Evolutionary conservation across 2,329 filamentous ascomycete species (phyloP).

Genomic region (Penicillium occitanis): DNA sequence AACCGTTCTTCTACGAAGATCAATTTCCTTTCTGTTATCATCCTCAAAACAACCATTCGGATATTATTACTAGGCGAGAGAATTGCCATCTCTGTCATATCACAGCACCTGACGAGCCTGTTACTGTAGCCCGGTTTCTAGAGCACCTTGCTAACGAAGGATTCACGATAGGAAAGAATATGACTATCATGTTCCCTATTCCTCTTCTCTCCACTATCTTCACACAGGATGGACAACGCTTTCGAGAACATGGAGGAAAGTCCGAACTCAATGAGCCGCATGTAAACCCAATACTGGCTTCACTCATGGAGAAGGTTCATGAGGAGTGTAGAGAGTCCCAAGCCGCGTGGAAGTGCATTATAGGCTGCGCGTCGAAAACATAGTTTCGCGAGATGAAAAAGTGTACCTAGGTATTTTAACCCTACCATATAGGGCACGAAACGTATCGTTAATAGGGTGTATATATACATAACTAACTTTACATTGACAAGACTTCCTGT

Average conservation of each 20-base stretch:
- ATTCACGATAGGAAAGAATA: background rate
- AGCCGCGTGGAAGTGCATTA: background rate
- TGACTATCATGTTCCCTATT: background rate
- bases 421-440: background rate
- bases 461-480: background rate
- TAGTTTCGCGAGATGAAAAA: background rate
- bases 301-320: background rate
- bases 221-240: background rate
- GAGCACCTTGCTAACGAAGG: background rate
- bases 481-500: background rate
- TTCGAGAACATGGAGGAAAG: background rate
- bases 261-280: background rate
- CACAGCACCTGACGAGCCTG: background rate
- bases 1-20: background rate
- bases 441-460: background rate
- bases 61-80: background rate
- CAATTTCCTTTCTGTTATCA: background rate
- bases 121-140: background rate
- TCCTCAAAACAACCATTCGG: background rate
- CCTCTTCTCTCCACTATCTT: background rate
- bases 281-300: background rate
- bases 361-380: background rate
- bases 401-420: background rate
- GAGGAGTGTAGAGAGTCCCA: background rate
- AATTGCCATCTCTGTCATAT: background rate